Evolutionary conservation across 805 yeast genomes (phyloP).

Genomic region (Lachancea fermentati): DNA sequence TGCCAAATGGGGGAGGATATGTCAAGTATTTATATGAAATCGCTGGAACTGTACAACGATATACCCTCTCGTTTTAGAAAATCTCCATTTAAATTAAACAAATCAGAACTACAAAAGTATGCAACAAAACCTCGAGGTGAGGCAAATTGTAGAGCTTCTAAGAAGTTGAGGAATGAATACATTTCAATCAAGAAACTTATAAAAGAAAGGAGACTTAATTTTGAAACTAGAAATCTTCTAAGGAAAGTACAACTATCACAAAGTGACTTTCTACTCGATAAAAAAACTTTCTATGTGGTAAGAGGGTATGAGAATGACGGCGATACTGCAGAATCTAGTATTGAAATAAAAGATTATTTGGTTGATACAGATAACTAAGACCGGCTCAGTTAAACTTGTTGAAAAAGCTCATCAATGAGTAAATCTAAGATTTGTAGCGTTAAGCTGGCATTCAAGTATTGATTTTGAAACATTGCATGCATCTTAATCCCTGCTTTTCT

Average conservation of each 20-base stretch:
- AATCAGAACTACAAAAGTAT: conserved; percentile 20
- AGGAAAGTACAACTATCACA: conserved; percentile 4
- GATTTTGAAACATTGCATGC: conserved; percentile 70
- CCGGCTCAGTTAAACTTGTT: no score
- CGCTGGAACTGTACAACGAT: conserved; percentile 28
- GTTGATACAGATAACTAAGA: no score
- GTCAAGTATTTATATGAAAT: conserved; percentile 28
- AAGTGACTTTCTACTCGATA: conserved; percentile 13
- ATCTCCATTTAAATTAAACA: conserved; percentile 22
- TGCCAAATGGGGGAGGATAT: conserved; percentile 30
- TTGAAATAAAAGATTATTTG: no score
- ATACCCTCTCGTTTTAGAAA: conserved; percentile 23
- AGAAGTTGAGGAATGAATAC: conserved; percentile 13
- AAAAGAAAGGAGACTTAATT: conserved; percentile 14
- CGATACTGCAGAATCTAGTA: no score
- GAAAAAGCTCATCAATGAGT: conserved; percentile 36
- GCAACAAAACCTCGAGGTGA: conserved; percentile 9
- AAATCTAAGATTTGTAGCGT: conserved; percentile 55
- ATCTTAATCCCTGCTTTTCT: conserved; percentile 54
- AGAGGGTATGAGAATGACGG: conserved; percentile 11
- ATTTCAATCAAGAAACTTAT: conserved; percentile 15
- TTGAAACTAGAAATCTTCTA: conserved; percentile 1
- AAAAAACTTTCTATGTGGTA: conserved; percentile 20
- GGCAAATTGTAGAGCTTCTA: conserved; percentile 3
- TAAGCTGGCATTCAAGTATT: conserved; percentile 59